Evolutionary conservation across 805 yeast genomes (phyloP).

Genomic region (Maudiozyma turicensis): DNA sequence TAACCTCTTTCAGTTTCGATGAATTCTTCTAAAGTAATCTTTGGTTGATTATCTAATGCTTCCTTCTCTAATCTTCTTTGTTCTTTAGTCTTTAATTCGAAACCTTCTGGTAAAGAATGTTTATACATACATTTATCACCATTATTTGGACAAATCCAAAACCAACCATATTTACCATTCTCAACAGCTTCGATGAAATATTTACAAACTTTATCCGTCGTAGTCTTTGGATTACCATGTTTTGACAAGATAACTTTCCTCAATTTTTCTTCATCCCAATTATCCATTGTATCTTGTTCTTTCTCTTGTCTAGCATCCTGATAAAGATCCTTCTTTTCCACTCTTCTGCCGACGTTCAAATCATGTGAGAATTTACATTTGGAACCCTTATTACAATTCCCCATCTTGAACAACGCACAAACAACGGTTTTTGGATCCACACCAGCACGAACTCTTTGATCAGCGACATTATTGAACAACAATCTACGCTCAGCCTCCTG

Average conservation of each 20-base stretch:
- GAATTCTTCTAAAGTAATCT: slow-evolving; percentile 91
- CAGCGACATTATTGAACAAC: slow-evolving; percentile 55
- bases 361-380: slow-evolving; percentile 93
- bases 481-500: slow-evolving; percentile 84
- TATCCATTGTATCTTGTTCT: slow-evolving; percentile 83
- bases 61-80: slow-evolving; percentile 82
- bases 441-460: slow-evolving; percentile 89
- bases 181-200: slow-evolving; percentile 94
- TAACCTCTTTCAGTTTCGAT: slow-evolving; percentile 86
- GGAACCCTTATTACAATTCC: slow-evolving; percentile 70
- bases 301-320: slow-evolving; percentile 69
- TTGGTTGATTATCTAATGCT: slow-evolving; percentile 76
- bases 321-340: slow-evolving; percentile 83
- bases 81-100: slow-evolving; percentile 92
- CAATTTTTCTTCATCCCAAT: slow-evolving; percentile 94
- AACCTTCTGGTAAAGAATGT: slow-evolving; percentile 95
- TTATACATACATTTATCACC: slow-evolving; percentile 88
- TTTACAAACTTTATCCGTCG: slow-evolving; percentile 93
- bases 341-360: slow-evolving; percentile 73
- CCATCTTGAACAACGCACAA: slow-evolving; percentile 82
- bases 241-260: slow-evolving; percentile 78
- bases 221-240: slow-evolving; percentile 89
- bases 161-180: slow-evolving; percentile 97
- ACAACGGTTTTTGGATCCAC: slow-evolving; percentile 93
- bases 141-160: slow-evolving; percentile 94